A percentile compares a stretch with the other conserved stretches of the same genome.
Conservation (phyloP, 345 rosid species). For the Luvunga scandens region DNA sequence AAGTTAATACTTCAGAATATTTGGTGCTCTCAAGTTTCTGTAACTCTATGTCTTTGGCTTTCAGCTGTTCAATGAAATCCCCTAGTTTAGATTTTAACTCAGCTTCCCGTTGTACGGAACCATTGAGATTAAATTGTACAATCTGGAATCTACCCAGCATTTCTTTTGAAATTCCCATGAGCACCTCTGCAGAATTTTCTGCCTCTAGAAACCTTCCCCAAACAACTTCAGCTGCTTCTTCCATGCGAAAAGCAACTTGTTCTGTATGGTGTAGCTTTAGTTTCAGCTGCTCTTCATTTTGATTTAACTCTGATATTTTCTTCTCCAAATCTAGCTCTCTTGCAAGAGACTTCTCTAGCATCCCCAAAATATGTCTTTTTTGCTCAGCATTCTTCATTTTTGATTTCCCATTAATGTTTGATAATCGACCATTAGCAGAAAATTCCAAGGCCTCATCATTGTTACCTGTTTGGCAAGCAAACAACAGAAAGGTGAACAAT, state of each 20-base stretch:
- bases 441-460: slow-evolving; percentile 33
- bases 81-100: slow-evolving; percentile 53
- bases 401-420: slow-evolving; percentile 33
- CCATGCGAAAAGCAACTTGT: slow-evolving; percentile 83
- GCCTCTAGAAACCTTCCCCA: slow-evolving; percentile 96
- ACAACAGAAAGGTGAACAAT: slow-evolving; percentile 6
- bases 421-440: slow-evolving; percentile 36
- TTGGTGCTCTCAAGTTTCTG: slow-evolving; percentile 46
- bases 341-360: slow-evolving; percentile 75
- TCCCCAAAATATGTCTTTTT: slow-evolving; percentile 58
- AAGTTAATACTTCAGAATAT: slow-evolving; percentile 48
- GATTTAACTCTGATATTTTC: slow-evolving; percentile 50
- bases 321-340: slow-evolving; percentile 80
- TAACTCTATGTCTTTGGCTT: slow-evolving; percentile 44
- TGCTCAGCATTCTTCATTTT: slow-evolving; percentile 48
- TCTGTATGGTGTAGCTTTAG: slow-evolving; percentile 73
- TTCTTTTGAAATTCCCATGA: slow-evolving; percentile 83
- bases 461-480: slow-evolving; percentile 46
- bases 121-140: slow-evolving; percentile 63
- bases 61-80: slow-evolving; percentile 38
- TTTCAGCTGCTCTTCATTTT: slow-evolving; percentile 75
- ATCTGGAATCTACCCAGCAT: slow-evolving; percentile 60
- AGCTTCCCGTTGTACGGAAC: slow-evolving; percentile 59
- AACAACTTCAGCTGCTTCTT: slow-evolving; percentile 92
- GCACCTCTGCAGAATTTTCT: slow-evolving; percentile 79